A percentile compares a stretch with the other conserved stretches of the same genome.
Evolutionary conservation across 2,329 filamentous ascomycete species (phyloP).

Genomic region (Gyromitra esculenta): DNA sequence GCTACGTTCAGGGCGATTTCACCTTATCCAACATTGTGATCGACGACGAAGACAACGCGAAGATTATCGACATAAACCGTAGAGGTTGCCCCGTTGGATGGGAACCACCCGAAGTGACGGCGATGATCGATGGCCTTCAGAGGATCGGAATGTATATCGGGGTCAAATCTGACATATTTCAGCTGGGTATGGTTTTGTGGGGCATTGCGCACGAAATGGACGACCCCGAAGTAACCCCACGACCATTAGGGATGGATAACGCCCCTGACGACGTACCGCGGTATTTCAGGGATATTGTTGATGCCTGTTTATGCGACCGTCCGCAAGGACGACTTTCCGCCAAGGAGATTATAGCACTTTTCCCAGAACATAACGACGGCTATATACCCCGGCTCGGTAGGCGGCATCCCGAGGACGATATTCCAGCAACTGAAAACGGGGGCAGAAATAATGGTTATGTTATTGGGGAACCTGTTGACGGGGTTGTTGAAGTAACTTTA

Average conservation of each 20-base stretch:
- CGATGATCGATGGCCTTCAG: constrained; percentile 86
- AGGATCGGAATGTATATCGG: constrained; percentile 97
- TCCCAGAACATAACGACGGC: constrained; percentile 65
- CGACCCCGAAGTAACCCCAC: constrained; percentile 81
- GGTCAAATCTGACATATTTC: constrained; percentile 95
- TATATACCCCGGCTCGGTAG: constrained; percentile 49
- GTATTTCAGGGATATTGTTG: constrained; percentile 81
- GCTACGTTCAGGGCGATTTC: constrained; percentile 97
- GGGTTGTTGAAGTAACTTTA: constrained; percentile 36
- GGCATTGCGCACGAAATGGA: constrained; percentile 86
- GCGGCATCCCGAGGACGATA: constrained; percentile 47
- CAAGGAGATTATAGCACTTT: constrained; percentile 73
- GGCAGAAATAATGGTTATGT: constrained; percentile 38
- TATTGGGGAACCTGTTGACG: constrained; percentile 49
- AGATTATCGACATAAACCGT: constrained; percentile 98
- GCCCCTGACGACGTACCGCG: constrained; percentile 73
- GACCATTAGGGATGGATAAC: constrained; percentile 71
- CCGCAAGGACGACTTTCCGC: constrained; percentile 80
- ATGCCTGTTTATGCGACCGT: constrained; percentile 77
- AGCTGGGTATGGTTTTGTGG: constrained; percentile 97
- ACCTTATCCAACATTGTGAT: constrained; percentile 97
- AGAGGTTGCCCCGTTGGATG: constrained; percentile 96
- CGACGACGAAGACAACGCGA: constrained; percentile 81
- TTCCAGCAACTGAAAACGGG: constrained; percentile 32
- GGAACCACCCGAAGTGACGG: constrained; percentile 92